Conservation (phyloP, 768 basidiomycete genomes). For the Gloeostereum incarnatum region DNA sequence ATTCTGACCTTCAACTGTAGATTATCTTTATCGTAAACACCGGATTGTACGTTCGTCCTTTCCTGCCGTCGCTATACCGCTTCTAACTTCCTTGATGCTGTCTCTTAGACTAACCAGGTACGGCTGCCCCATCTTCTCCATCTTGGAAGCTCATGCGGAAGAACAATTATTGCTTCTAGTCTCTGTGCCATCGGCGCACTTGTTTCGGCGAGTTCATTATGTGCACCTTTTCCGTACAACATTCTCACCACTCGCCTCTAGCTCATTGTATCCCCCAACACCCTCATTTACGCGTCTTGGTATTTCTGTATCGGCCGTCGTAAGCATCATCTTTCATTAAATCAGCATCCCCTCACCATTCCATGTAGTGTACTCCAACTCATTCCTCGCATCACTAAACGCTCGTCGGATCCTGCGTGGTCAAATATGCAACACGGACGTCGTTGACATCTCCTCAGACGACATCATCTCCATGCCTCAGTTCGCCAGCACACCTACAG, state of each 20-base stretch:
- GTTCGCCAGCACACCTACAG: neutral
- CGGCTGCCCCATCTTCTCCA: neutral
- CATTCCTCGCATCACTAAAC: conserved; percentile 12
- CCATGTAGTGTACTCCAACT: conserved; percentile 18
- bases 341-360: neutral
- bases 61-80: neutral
- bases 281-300: conserved; percentile 21
- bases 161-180: conserved; percentile 2
- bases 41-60: conserved; percentile 7
- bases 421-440: neutral
- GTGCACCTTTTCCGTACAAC: neutral
- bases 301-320: conserved; percentile 24
- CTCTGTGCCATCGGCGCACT: conserved; percentile 8
- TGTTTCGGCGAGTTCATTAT: conserved; percentile 5
- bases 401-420: conserved; percentile 3
- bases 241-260: conserved; percentile 2
- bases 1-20: neutral
- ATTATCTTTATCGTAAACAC: conserved; percentile 9
- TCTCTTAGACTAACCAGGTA: conserved; percentile 5
- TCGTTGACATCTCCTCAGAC: no score
- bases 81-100: neutral
- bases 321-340: conserved; percentile 7
- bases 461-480: conserved; percentile 5
- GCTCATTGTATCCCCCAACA: conserved; percentile 16
- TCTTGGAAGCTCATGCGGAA: neutral